phyloP scores from a whole-genome alignment of 1,139 yeast genomes.

The Candida anutae region DNA sequence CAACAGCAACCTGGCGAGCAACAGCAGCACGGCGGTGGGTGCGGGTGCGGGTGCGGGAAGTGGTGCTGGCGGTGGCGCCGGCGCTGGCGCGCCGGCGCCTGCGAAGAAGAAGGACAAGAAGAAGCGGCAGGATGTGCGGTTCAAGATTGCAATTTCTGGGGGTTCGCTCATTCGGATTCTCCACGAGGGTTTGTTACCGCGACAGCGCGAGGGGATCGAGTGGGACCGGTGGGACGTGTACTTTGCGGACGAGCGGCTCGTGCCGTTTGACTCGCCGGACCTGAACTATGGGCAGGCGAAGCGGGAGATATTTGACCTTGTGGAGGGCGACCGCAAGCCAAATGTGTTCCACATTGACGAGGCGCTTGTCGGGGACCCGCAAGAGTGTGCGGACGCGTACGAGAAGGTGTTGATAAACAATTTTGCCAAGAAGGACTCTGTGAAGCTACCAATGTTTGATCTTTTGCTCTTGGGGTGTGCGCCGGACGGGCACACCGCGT shows the following conservation, averaged over 20 bases:
- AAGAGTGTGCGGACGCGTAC: conserved; percentile 89
- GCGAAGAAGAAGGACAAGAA: conserved; percentile 23
- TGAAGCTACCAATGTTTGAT: conserved; percentile 91
- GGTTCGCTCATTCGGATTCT: conserved; percentile 85
- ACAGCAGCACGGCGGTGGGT: conserved; percentile 1
- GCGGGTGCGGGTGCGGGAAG: no score
- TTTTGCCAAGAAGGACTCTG: conserved; percentile 95
- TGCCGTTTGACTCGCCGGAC: conserved; percentile 60
- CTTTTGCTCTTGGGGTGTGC: conserved; percentile 90
- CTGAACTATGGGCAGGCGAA: conserved; percentile 89
- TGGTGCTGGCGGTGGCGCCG: no score
- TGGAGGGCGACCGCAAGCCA: conserved; percentile 50
- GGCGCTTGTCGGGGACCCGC: conserved; percentile 69
- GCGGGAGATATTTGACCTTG: conserved; percentile 67
- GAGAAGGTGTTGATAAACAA: conserved; percentile 80
- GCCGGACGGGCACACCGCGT: conserved; percentile 97
- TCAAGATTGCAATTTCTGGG: conserved; percentile 87
- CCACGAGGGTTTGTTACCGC: conserved; percentile 70
- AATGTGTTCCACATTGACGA: conserved; percentile 79
- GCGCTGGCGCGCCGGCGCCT: no score
- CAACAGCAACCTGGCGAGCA: conserved; percentile 3
- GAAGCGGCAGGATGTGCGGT: conserved; percentile 52
- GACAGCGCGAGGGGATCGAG: conserved; percentile 61
- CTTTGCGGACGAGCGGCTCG: conserved; percentile 69
- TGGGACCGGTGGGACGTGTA: conserved; percentile 81